Base-by-base conservation (phyloP, 2,329 filamentous ascomycete species). In the Colletotrichum brevisporum region DNA sequence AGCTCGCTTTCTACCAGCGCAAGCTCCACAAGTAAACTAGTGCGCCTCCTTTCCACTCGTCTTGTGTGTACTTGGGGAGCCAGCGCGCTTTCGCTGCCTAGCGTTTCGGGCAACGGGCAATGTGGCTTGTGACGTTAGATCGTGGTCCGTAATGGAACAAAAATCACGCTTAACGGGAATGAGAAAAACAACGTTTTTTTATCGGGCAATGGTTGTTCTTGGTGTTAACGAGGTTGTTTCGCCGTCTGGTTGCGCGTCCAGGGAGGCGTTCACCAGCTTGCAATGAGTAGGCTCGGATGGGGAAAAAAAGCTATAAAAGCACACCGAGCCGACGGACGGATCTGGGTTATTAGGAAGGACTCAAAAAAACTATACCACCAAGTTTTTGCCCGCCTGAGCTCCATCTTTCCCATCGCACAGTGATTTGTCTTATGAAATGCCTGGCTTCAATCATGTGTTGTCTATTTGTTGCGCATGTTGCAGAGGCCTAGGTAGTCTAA, bases 1-100 rank as follows among this genome's bases (percentile, higher is more conserved):
- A 99, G 91, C 90, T 99, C 81, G 94, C 95, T 85, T 99, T 99
- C 93, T 99, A 99, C 94, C 95, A 97, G 92, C 93, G 93, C 88
- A 95, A 95, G 88, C 94, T 98, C 85, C 93, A 96, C 91, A 98
- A 97, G 91, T 98, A 98, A 88, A 89, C 70, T 75, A 15, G 15
- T 39, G 60, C 60, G 57, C 63, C 41, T 53, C 60, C 64, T 53
- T 51, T 27, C 21, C 24, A 6, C 39, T 18, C 10, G 36, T 53
- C 27, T 31, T 54, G 52, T 26, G 52, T 26, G 10, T 3, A 10
- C 52, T 41, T 63, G 45, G 41, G 31, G 31, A 36, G 31, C 31
- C 31, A 36, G 31, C 31, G 31, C 6, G 53, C 41, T 63, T 27
- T 31, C 45, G 52, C 24, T n/a, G 41, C n/a, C 39, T 16, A 43